Evolutionary conservation across 1,284 basidiomycete species (phyloP).

Genomic region (Irpex sp.): DNA sequence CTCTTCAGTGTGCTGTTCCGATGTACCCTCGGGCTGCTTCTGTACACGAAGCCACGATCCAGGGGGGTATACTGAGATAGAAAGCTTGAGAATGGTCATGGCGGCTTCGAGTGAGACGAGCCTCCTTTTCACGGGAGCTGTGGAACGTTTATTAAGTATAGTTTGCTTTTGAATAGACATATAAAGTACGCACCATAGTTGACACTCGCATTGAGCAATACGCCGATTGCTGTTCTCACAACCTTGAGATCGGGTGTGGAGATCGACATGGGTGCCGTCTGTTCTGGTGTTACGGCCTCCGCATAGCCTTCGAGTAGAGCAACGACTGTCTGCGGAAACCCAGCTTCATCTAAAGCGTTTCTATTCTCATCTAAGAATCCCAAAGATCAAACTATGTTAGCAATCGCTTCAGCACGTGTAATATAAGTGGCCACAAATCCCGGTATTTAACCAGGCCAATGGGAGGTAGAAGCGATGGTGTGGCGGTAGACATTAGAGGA

Average conservation of each 20-base stretch:
- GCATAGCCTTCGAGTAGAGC: conserved; percentile 68
- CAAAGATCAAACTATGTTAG: no score
- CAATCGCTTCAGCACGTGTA: neutral
- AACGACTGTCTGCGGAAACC: conserved; percentile 63
- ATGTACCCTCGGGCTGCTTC: conserved; percentile 5
- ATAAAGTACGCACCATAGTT: conserved; percentile 58
- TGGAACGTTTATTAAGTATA: neutral
- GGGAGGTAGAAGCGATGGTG: no score
- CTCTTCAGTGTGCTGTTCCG: conserved; percentile 36
- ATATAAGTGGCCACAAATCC: no score
- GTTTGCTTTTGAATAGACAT: neutral
- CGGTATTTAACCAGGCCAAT: no score
- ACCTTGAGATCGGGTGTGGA: conserved; percentile 64
- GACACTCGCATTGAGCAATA: conserved; percentile 76
- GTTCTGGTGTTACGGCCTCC: conserved; percentile 44
- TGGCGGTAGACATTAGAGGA: neutral
- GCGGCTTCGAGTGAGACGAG: conserved; percentile 66
- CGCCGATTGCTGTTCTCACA: conserved; percentile 75
- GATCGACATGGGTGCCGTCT: conserved; percentile 43
- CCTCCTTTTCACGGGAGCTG: conserved; percentile 69
- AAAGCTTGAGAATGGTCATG: conserved; percentile 63
- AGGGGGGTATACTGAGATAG: conserved; percentile 66
- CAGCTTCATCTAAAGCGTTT: conserved; percentile 61
- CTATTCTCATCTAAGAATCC: conserved; percentile 55
- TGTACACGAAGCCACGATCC: conserved; percentile 50